Conservation (phyloP, 345 rosid species). For the Ceriops tagal region DNA sequence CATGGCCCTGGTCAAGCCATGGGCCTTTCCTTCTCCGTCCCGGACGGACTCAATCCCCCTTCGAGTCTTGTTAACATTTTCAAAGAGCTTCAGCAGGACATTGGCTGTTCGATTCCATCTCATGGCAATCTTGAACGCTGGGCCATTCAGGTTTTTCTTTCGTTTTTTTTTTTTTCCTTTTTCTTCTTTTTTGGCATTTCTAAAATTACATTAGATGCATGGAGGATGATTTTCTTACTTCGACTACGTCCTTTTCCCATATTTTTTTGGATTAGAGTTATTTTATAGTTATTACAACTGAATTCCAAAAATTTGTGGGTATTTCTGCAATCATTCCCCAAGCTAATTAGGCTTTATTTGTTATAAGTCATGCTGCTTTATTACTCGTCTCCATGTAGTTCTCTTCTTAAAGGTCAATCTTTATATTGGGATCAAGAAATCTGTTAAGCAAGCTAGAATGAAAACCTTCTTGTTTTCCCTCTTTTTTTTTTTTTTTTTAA, state of each 20-base stretch:
- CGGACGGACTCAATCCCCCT: slow-evolving; percentile 70
- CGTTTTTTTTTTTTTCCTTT: neutral
- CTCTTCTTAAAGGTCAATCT: neutral
- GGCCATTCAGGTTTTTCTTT: slow-evolving; percentile 67
- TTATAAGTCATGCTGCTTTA: neutral
- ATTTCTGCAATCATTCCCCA: neutral
- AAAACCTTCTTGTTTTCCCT: neutral
- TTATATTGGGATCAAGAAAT: neutral
- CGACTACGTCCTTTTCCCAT: too few species aligned
- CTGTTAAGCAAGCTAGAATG: neutral
- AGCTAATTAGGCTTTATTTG: neutral
- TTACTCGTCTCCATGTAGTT: neutral
- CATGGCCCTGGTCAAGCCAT: slow-evolving; percentile 97
- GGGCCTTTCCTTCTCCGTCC: slow-evolving; percentile 96
- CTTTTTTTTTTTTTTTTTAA: neutral
- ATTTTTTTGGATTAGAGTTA: too few species aligned
- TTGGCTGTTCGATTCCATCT: slow-evolving; percentile 80
- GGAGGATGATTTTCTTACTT: too few species aligned
- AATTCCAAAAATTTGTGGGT: too few species aligned
- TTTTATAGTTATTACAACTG: too few species aligned
- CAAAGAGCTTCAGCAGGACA: slow-evolving; percentile 81
- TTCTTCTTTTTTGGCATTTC: neutral
- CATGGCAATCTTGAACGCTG: slow-evolving; percentile 85
- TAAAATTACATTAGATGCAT: neutral
- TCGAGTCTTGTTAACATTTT: slow-evolving; percentile 84